Evolutionary conservation across 2,329 filamentous ascomycete species (phyloP).

Genomic region (Neofusicoccum umdonicola): DNA sequence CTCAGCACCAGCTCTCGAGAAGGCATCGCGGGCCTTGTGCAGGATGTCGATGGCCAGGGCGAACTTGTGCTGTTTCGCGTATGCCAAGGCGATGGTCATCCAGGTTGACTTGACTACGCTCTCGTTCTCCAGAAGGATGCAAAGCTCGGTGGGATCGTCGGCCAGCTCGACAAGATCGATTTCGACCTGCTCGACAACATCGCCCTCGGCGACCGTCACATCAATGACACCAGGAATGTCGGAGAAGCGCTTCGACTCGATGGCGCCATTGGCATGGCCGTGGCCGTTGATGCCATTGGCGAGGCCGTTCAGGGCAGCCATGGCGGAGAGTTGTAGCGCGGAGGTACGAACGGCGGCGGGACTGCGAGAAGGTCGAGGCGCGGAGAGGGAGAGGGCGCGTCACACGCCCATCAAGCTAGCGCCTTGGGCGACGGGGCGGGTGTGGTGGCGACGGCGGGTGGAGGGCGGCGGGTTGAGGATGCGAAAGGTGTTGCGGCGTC

Average conservation of each 20-base stretch:
- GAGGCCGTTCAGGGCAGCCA: constrained; percentile 15
- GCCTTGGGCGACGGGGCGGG: not conserved
- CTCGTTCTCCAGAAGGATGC: constrained; percentile 92
- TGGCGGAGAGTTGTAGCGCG: not conserved
- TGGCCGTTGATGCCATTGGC: constrained; percentile 17
- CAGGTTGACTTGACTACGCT: constrained; percentile 87
- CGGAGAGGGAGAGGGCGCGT: not conserved
- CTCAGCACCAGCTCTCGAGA: constrained; percentile 67
- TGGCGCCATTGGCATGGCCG: not conserved
- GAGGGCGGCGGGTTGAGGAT: not conserved
- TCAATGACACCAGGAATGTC: constrained; percentile 14
- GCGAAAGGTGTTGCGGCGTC: not conserved
- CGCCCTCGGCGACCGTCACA: constrained; percentile 61
- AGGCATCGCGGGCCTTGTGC: constrained; percentile 70
- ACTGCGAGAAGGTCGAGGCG: constrained; percentile 10
- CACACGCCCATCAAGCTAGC: constrained; percentile 10
- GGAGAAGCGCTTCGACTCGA: constrained; percentile 17
- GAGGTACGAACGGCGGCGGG: not conserved
- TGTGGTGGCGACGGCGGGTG: not conserved
- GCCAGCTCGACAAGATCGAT: constrained; percentile 87
- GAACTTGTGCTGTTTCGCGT: constrained; percentile 91
- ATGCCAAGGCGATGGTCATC: constrained; percentile 97
- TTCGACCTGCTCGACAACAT: constrained; percentile 74
- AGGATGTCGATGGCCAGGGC: constrained; percentile 75
- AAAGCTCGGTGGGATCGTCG: constrained; percentile 92